Evolutionary conservation across 2,329 filamentous ascomycete species (phyloP).

Genomic region (Monilinia polystroma): DNA sequence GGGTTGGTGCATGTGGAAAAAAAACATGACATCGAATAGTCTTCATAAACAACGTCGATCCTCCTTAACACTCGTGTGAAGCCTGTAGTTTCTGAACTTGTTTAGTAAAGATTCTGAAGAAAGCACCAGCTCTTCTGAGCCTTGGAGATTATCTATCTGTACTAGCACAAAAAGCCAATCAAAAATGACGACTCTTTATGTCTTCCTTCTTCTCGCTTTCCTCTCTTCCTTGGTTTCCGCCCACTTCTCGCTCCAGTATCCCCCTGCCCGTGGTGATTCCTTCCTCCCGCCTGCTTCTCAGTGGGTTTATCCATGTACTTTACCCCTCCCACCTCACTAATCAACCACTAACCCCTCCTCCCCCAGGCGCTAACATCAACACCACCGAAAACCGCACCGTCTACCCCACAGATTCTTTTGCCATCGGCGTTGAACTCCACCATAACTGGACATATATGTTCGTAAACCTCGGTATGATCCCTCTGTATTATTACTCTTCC

Average conservation of each 20-base stretch:
- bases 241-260: conserved; percentile 24
- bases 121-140: background rate
- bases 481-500: background rate
- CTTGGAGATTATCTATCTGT: no score
- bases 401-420: conserved; percentile 14
- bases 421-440: conserved; percentile 5
- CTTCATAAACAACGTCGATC: background rate
- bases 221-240: conserved; percentile 20
- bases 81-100: background rate
- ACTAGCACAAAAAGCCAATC: background rate
- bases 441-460: conserved; percentile 19
- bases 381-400: conserved; percentile 18
- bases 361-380: conserved; percentile 25
- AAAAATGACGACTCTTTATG: background rate
- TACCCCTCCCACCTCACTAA: no score
- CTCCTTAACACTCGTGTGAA: background rate
- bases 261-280: conserved; percentile 19
- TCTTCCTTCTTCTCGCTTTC: background rate
- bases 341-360: background rate
- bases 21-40: background rate
- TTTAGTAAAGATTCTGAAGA: no score
- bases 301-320: conserved; percentile 23
- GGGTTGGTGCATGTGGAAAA: background rate
- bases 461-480: conserved; percentile 10
- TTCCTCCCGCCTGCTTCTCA: conserved; percentile 24